phyloP scores from a whole-genome alignment of 2,329 filamentous ascomycete species.

The Phialophora expanda region DNA sequence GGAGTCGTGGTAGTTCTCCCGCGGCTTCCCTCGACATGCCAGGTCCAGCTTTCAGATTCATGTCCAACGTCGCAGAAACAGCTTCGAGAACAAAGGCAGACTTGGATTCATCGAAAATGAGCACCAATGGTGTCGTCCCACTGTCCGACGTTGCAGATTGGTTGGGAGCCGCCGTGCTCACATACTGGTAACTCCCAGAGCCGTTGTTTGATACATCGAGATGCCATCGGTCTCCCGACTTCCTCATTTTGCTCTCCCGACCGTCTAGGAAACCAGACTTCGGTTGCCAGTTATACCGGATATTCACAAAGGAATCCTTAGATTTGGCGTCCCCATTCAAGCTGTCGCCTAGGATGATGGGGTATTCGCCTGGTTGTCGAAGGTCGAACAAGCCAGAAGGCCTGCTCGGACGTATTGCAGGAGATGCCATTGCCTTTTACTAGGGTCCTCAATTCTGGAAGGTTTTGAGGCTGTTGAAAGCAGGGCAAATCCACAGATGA shows the following conservation, averaged over 20 bases:
- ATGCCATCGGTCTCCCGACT: constrained; percentile 25
- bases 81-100: constrained; percentile 82
- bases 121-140: constrained; percentile 49
- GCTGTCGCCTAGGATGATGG: constrained; percentile 52
- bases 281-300: constrained; percentile 55
- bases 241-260: constrained; percentile 31
- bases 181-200: constrained; percentile 28
- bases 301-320: constrained; percentile 45
- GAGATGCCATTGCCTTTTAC: constrained; percentile 29
- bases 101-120: constrained; percentile 76
- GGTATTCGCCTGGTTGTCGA: constrained; percentile 50
- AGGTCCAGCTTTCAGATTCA: constrained; percentile 78
- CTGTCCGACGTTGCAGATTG: constrained; percentile 24
- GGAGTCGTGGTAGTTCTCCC: constrained; percentile 30
- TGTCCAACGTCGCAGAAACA: constrained; percentile 79
- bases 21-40: constrained; percentile 26
- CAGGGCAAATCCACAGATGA: background rate
- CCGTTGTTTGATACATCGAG: constrained; percentile 26
- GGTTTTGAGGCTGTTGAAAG: background rate
- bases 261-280: constrained; percentile 42
- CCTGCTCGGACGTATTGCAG: constrained; percentile 29
- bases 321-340: constrained; percentile 44
- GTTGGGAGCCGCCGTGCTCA: background rate
- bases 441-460: background rate
- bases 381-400: constrained; percentile 29